A percentile compares a stretch with the other conserved stretches of the same genome.
Evolutionary conservation across 108 stramenopile species (phyloP).

Genomic region (Conticribra guillardii): DNA sequence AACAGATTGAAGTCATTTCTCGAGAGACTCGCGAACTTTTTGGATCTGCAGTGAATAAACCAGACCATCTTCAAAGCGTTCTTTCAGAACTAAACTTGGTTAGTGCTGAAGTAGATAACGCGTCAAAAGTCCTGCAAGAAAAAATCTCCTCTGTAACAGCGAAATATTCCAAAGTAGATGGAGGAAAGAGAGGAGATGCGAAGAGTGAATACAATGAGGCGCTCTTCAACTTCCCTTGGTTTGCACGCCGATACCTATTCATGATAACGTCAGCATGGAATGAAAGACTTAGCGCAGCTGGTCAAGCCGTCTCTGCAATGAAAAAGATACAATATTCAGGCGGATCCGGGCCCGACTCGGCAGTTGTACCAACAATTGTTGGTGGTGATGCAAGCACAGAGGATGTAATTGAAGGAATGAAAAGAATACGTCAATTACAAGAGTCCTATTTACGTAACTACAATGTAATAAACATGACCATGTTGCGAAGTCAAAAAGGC

Average conservation of each 20-base stretch:
- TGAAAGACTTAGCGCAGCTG: conserved; percentile 82
- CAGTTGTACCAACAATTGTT: conserved; percentile 48
- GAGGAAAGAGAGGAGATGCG: conserved; percentile 3
- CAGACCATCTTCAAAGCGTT: conserved; percentile 84
- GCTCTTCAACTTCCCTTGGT: conserved; percentile 61
- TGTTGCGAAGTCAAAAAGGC: conserved; percentile 57
- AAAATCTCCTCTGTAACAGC: conserved; percentile 82
- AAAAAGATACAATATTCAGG: conserved; percentile 68
- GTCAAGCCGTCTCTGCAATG: conserved; percentile 87
- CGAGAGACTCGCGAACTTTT: conserved; percentile 81
- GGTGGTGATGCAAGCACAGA: conserved; percentile 74
- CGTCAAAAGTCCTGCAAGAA: conserved; percentile 83
- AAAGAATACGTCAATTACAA: conserved; percentile 75
- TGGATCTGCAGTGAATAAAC: conserved; percentile 65
- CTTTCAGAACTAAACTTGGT: conserved; percentile 80
- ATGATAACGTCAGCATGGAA: conserved; percentile 90
- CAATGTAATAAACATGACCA: conserved; percentile 76
- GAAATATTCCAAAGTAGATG: conserved; percentile 50
- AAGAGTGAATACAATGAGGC: conserved; percentile 32
- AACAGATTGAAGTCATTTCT: conserved; percentile 87
- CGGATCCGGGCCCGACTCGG: conserved; percentile 53
- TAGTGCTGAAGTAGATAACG: conserved; percentile 81
- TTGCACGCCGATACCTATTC: conserved; percentile 78
- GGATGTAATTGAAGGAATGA: conserved; percentile 81
- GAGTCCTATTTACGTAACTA: conserved; percentile 75